Conservation (phyloP, 2,329 filamentous ascomycete species). For the Leptographium procerum region DNA sequence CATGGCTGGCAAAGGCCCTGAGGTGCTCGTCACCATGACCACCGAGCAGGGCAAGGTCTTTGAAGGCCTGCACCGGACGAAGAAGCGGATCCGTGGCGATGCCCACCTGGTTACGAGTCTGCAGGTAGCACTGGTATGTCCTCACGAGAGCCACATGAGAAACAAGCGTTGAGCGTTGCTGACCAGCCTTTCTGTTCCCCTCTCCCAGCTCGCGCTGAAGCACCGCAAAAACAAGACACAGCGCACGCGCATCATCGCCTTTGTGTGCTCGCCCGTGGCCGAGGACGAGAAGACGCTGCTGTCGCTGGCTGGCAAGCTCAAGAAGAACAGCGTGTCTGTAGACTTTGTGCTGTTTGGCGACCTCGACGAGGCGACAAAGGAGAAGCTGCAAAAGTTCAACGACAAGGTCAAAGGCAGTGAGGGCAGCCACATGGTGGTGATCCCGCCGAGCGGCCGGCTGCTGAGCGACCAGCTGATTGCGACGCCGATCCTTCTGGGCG, state of each 20-base stretch:
- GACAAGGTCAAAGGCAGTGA: constrained; percentile 85
- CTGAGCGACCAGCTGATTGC: constrained; percentile 86
- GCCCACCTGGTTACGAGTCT: constrained; percentile 87
- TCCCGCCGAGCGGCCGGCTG: constrained; percentile 82
- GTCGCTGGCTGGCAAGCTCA: constrained; percentile 93
- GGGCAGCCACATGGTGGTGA: constrained; percentile 80
- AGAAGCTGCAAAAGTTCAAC: constrained; percentile 90
- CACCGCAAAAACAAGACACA: constrained; percentile 97
- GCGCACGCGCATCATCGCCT: constrained; percentile 91
- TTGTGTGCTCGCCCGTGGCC: constrained; percentile 83
- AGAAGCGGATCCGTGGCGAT: constrained; percentile 80
- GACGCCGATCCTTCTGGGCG: constrained; percentile 80
- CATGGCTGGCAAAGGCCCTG: constrained; percentile 95
- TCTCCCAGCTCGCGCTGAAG: constrained; percentile 73
- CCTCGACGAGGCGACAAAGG: constrained; percentile 74
- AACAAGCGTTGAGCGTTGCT: not conserved
- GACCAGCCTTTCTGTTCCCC: not conserved
- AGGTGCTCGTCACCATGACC: constrained; percentile 91
- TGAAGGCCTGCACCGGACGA: constrained; percentile 79
- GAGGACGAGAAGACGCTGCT: constrained; percentile 84
- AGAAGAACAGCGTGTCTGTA: constrained; percentile 90
- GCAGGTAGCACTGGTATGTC: constrained; percentile 80
- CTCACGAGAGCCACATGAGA: not conserved
- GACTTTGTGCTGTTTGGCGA: constrained; percentile 95
- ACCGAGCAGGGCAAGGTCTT: constrained; percentile 94